Percentiles rank a stretch among this genome's conserved stretches.
phyloP scores from a whole-genome alignment of 306 rosid species.

The Ceratonia siliqua region DNA sequence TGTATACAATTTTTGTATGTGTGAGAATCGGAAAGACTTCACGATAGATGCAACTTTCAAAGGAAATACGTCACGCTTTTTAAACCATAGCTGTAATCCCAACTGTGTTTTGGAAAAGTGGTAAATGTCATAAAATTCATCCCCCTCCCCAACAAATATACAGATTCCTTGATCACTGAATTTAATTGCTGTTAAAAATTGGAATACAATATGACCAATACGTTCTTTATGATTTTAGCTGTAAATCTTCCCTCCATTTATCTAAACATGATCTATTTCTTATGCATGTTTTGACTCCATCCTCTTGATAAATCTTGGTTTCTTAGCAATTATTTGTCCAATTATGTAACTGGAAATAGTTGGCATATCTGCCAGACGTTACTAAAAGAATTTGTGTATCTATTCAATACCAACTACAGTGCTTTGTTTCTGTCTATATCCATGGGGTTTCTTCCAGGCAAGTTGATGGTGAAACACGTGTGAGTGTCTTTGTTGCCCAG shows the following conservation, averaged over 20 bases:
- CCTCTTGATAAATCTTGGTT: not conserved
- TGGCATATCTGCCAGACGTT: not conserved
- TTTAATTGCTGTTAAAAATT: not conserved
- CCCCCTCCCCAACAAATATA: not conserved
- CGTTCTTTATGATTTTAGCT: not conserved
- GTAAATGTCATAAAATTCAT: conserved; percentile 52
- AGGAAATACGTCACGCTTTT: conserved; percentile 81
- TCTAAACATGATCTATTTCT: not conserved
- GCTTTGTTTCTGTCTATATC: conserved; percentile 22
- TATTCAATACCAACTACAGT: not conserved
- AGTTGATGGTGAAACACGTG: conserved; percentile 90
- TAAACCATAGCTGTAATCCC: conserved; percentile 94
- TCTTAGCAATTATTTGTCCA: conserved; percentile 2
- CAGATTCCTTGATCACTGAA: not conserved
- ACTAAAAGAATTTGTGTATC: not conserved
- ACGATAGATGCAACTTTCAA: conserved; percentile 95
- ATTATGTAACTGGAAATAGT: conserved; percentile 4
- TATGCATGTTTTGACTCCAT: conserved; percentile 12
- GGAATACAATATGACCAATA: not conserved
- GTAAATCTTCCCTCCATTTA: not conserved
- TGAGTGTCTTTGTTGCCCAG: conserved; percentile 83
- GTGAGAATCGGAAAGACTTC: conserved; percentile 92
- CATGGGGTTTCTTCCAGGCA: conserved; percentile 60
- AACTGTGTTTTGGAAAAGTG: conserved; percentile 89
- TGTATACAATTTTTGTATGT: conserved; percentile 82